Conservation (phyloP, 2,329 filamentous ascomycete genomes). For the Colletotrichum ledebouriae region DNA sequence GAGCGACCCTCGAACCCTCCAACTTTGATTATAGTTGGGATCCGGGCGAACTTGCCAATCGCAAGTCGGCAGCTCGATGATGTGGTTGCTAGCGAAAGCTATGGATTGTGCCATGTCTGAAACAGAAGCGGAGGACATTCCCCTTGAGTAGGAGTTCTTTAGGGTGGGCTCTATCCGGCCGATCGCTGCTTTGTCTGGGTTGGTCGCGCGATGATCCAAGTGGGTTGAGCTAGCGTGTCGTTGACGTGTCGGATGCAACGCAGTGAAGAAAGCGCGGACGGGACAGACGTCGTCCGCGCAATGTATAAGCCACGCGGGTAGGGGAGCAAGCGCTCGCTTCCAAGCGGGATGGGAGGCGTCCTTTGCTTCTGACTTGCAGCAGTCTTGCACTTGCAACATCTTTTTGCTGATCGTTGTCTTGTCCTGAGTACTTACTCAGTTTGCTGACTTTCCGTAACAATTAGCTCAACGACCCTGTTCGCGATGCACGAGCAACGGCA, state of each 20-base stretch:
- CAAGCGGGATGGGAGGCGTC: not conserved
- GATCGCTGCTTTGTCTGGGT: slow-evolving; percentile 28
- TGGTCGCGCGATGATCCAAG: slow-evolving; percentile 35
- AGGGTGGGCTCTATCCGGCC: slow-evolving; percentile 3
- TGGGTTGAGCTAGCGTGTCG: slow-evolving; percentile 35
- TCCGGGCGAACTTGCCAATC: slow-evolving; percentile 33
- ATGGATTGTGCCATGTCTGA: slow-evolving; percentile 32
- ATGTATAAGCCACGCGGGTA: slow-evolving; percentile 27
- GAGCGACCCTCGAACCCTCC: slow-evolving; percentile 23
- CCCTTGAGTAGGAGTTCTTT: slow-evolving; percentile 17
- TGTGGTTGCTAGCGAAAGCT: slow-evolving; percentile 29
- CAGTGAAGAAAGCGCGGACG: slow-evolving; percentile 6
- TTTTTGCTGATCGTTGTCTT: not conserved
- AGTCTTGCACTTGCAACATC: slow-evolving; percentile 8
- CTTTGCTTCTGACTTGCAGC: slow-evolving; percentile 23
- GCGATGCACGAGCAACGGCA: slow-evolving; percentile 82
- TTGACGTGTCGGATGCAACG: slow-evolving; percentile 36
- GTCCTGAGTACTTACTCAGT: slow-evolving; percentile 18
- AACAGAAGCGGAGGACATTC: slow-evolving; percentile 36
- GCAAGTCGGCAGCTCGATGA: slow-evolving; percentile 6
- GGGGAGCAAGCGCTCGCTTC: slow-evolving; percentile 33
- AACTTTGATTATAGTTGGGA: slow-evolving; percentile 31
- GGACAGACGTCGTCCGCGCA: not conserved
- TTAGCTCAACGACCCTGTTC: slow-evolving; percentile 82
- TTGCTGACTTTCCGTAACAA: slow-evolving; percentile 37